Evolutionary conservation across 2,329 filamentous ascomycete species (phyloP).

Genomic region (Leptodontidium sp.): DNA sequence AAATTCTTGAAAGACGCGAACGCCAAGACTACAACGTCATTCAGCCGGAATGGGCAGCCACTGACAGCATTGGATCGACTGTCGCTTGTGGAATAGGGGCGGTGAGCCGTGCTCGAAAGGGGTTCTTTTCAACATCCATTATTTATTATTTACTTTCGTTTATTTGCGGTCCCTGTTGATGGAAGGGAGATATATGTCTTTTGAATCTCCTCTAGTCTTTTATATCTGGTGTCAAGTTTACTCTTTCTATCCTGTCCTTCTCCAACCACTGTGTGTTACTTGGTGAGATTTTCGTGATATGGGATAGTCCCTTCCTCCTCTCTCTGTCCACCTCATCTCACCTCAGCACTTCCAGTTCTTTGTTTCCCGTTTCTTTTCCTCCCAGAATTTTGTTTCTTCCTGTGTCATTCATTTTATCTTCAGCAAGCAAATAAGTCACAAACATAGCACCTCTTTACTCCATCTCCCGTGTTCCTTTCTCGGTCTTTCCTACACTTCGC

Average conservation of each 20-base stretch:
- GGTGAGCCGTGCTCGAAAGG: neutral
- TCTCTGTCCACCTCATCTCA: neutral
- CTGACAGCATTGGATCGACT: too few relatives aligned
- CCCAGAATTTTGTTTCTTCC: neutral
- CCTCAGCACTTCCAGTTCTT: neutral
- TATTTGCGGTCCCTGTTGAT: neutral
- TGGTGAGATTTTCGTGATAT: neutral
- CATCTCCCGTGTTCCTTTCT: too few relatives aligned
- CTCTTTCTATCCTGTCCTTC: too few relatives aligned
- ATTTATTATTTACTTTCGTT: neutral
- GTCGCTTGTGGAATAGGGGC: constrained; percentile 12
- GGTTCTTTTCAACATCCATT: neutral
- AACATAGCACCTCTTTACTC: too few relatives aligned
- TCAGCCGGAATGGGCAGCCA: neutral
- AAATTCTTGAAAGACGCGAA: constrained; percentile 25
- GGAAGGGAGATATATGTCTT: neutral
- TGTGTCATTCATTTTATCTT: neutral
- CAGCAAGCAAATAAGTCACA: too few relatives aligned
- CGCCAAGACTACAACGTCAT: constrained; percentile 28
- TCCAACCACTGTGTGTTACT: too few relatives aligned
- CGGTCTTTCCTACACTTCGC: too few relatives aligned
- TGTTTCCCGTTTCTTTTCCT: neutral
- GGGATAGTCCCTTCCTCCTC: neutral
- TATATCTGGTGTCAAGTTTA: too few relatives aligned
- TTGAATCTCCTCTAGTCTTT: too few relatives aligned